Evolutionary conservation across 352 stramenopile genomes (phyloP).

Genomic region (Phytophthora sansomeana): DNA sequence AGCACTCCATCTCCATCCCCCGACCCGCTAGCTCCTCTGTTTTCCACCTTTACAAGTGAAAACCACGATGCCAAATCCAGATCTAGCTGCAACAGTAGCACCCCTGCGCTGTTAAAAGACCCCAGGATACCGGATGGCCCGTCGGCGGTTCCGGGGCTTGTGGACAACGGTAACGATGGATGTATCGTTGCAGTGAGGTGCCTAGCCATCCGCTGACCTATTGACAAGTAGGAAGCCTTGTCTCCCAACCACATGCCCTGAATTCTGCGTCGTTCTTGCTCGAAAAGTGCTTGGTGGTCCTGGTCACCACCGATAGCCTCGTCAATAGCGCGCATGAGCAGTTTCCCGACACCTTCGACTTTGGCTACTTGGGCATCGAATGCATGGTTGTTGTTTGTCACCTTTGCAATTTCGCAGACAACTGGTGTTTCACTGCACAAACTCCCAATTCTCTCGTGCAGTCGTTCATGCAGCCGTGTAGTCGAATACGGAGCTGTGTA

Average conservation of each 20-base stretch:
- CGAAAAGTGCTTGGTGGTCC: constrained; percentile 38
- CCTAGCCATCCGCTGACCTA: constrained; percentile 24
- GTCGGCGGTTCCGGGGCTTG: constrained; percentile 6
- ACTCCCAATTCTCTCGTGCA: constrained; percentile 37
- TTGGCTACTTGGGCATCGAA: constrained; percentile 5
- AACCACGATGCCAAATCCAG: constrained; percentile 81
- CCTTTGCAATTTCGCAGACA: constrained; percentile 44
- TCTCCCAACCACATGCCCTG: constrained; percentile 41
- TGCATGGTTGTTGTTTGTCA: background rate
- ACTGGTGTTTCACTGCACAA: constrained; percentile 55
- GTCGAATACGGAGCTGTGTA: constrained; percentile 46
- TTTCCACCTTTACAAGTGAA: constrained; percentile 41
- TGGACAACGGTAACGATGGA: background rate
- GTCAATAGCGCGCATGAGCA: constrained; percentile 49
- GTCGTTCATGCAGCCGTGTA: constrained; percentile 26
- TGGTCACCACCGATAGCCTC: constrained; percentile 48
- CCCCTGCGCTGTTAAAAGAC: constrained; percentile 16
- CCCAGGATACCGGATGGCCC: background rate
- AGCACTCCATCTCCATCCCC: background rate
- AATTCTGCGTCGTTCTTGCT: constrained; percentile 39
- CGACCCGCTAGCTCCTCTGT: background rate
- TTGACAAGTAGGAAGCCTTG: constrained; percentile 41
- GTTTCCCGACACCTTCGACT: constrained; percentile 30
- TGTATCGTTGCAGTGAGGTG: background rate
- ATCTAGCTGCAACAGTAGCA: constrained; percentile 70